Conservation (phyloP, 768 basidiomycete genomes). For the Psilocybe cyanescens region DNA sequence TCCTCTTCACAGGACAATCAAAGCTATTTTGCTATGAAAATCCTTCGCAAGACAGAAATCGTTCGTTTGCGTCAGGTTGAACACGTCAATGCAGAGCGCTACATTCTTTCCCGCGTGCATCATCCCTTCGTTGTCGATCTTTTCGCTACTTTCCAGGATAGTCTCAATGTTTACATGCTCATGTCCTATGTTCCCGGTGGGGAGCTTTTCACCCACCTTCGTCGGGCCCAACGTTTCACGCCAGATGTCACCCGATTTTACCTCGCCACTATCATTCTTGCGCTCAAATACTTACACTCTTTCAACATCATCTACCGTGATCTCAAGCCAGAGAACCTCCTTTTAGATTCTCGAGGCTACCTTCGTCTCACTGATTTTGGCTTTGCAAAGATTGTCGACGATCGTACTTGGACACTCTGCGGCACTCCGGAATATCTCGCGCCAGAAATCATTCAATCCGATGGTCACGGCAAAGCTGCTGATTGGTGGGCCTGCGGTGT, state of each 20-base stretch:
- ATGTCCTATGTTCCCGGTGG: conserved; percentile 97
- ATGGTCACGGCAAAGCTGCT: conserved; percentile 96
- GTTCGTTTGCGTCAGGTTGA: conserved; percentile 94
- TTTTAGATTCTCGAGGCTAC: conserved; percentile 92
- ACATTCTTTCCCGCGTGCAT: conserved; percentile 87
- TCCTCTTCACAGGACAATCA: conserved; percentile 50
- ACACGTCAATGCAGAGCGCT: conserved; percentile 96
- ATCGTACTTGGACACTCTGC: conserved; percentile 97
- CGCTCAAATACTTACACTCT: conserved; percentile 91
- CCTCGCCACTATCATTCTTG: conserved; percentile 93
- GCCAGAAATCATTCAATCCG: conserved; percentile 97
- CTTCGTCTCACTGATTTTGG: conserved; percentile 97
- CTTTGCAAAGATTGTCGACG: conserved; percentile 96
- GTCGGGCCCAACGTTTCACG: conserved; percentile 92
- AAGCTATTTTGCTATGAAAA: conserved; percentile 85
- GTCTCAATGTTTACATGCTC: conserved; percentile 96
- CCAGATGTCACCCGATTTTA: conserved; percentile 99
- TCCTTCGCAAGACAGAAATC: conserved; percentile 84
- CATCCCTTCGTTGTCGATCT: conserved; percentile 98
- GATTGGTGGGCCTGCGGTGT: conserved; percentile 99
- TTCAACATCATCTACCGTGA: conserved; percentile 99
- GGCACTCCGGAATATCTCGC: conserved; percentile 97
- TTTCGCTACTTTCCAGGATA: conserved; percentile 94
- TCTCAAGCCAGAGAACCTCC: conserved; percentile 98
- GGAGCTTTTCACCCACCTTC: conserved; percentile 95